Evolutionary conservation across 164 flowering plant genomes (phyloP).

Genomic region (Nymphaea colorata): DNA sequence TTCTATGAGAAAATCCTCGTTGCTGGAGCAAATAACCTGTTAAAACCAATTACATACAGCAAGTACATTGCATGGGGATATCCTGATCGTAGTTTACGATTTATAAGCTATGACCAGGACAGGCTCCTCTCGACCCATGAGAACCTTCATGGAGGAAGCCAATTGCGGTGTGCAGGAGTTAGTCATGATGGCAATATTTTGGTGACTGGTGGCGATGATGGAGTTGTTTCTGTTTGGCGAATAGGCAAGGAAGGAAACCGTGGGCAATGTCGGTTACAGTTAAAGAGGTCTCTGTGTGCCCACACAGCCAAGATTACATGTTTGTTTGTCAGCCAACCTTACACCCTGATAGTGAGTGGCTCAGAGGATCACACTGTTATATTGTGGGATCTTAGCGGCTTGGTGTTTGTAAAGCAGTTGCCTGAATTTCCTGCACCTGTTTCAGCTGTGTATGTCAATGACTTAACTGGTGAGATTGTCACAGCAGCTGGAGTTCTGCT

Average conservation of each 20-base stretch:
- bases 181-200: slow-evolving; percentile 80
- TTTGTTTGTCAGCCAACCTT: slow-evolving; percentile 80
- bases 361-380: slow-evolving; percentile 93
- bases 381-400: slow-evolving; percentile 88
- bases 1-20: slow-evolving; percentile 68
- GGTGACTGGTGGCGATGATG: slow-evolving; percentile 94
- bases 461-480: slow-evolving; percentile 76
- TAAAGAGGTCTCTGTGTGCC: slow-evolving; percentile 75
- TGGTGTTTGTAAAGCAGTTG: slow-evolving; percentile 79
- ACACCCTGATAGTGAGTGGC: slow-evolving; percentile 85
- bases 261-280: slow-evolving; percentile 26
- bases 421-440: slow-evolving; percentile 87
- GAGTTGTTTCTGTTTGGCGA: slow-evolving; percentile 76
- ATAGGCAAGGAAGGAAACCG: slow-evolving; percentile 57
- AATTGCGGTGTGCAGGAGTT: slow-evolving; percentile 75
- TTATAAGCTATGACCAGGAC: slow-evolving; percentile 85
- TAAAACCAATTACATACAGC: slow-evolving; percentile 73
- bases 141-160: slow-evolving; percentile 86
- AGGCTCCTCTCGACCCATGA: slow-evolving; percentile 90
- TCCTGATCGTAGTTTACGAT: slow-evolving; percentile 88
- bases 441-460: slow-evolving; percentile 87
- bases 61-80: slow-evolving; percentile 96
- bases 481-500: slow-evolving; percentile 92
- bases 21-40: slow-evolving; percentile 56
- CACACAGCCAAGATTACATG: slow-evolving; percentile 83